Conservation (phyloP, 352 stramenopile genomes). For the Pythium monospermum region DNA sequence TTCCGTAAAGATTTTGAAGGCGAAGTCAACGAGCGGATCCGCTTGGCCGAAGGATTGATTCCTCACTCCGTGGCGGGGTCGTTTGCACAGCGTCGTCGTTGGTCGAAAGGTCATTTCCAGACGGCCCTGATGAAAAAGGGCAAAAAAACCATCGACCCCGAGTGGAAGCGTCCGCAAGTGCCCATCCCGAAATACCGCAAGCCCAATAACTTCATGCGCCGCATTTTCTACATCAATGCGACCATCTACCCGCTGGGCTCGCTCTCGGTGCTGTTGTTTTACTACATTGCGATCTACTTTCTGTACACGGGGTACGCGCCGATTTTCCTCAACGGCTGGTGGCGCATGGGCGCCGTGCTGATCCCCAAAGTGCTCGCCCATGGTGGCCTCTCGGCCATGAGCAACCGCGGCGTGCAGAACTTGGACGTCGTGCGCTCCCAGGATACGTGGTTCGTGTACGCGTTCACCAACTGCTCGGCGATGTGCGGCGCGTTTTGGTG, state of each 20-base stretch:
- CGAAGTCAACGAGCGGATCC: constrained; percentile 65
- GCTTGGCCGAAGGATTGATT: constrained; percentile 70
- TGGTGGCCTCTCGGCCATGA: constrained; percentile 64
- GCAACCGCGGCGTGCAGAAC: constrained; percentile 75
- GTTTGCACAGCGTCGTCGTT: constrained; percentile 75
- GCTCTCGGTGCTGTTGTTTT: constrained; percentile 71
- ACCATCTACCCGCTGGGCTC: constrained; percentile 78
- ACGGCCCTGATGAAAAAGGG: constrained; percentile 82
- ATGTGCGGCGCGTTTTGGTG: constrained; percentile 75
- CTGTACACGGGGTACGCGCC: constrained; percentile 80
- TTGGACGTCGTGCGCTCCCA: constrained; percentile 76
- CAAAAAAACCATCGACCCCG: constrained; percentile 68
- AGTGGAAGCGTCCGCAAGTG: constrained; percentile 75
- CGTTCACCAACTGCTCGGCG: constrained; percentile 74
- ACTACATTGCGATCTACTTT: constrained; percentile 86
- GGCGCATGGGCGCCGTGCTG: constrained; percentile 57
- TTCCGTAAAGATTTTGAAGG: constrained; percentile 88
- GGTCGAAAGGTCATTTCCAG: constrained; percentile 86
- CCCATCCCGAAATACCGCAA: constrained; percentile 77
- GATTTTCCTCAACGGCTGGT: constrained; percentile 71
- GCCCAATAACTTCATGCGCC: constrained; percentile 76
- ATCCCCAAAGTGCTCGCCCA: constrained; percentile 77
- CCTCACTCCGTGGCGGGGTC: constrained; percentile 74
- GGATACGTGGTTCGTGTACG: constrained; percentile 78
- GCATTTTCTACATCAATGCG: constrained; percentile 82